phyloP scores from a whole-genome alignment of 1,284 basidiomycete species.

The Meripilus lineatus region DNA sequence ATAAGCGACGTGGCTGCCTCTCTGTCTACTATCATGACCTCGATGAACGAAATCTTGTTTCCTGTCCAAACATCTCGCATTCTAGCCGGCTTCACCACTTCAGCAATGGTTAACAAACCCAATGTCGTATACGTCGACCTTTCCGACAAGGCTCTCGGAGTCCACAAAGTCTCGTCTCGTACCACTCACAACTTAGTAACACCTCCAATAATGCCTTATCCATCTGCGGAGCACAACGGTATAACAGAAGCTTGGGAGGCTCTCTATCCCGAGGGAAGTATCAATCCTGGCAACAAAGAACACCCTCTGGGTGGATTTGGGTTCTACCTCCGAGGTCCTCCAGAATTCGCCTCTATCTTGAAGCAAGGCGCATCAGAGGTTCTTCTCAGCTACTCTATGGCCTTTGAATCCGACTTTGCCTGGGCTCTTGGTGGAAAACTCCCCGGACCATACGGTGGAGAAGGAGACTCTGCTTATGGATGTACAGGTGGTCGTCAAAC shows the following conservation, averaged over 20 bases:
- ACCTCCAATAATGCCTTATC: constrained; percentile 23
- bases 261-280: constrained; percentile 53
- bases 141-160: constrained; percentile 37
- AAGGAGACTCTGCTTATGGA: constrained; percentile 48
- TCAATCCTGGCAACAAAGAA: constrained; percentile 43
- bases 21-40: no score
- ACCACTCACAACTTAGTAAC: constrained; percentile 37
- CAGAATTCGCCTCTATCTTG: constrained; percentile 32
- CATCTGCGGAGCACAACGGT: constrained; percentile 21
- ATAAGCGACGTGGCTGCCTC: no score
- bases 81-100: constrained; percentile 21
- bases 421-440: constrained; percentile 64
- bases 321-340: constrained; percentile 52
- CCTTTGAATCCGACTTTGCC: constrained; percentile 52
- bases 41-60: constrained; percentile 16
- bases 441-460: constrained; percentile 55
- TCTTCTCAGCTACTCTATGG: constrained; percentile 52
- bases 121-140: constrained; percentile 20
- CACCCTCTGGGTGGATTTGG: constrained; percentile 52
- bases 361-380: constrained; percentile 36
- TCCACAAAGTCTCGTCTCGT: constrained; percentile 39
- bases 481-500: constrained; percentile 57
- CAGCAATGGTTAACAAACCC: constrained; percentile 3
- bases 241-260: constrained; percentile 55
- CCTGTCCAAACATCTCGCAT: constrained; percentile 13